Base-by-base conservation (phyloP, 352 stramenopile species). In the Pythium oligandrum region DNA sequence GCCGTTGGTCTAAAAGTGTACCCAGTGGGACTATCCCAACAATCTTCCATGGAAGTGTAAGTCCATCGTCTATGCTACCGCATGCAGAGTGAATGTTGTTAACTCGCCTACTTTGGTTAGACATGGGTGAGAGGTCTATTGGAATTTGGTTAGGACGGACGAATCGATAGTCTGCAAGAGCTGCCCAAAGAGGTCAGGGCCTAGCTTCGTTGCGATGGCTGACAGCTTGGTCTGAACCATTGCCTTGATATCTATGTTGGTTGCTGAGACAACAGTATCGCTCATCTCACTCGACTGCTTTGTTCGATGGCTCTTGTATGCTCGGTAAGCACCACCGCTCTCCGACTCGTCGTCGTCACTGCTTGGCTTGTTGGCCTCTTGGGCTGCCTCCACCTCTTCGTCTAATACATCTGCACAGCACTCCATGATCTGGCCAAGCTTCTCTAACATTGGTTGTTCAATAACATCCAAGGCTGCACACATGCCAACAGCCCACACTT, bases 401-500 rank as follows among this genome's bases (percentile, higher is more conserved):
- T 90, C 78, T 34, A 92, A 66, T n/a, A 90, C 78, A 11, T 92
- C 72, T 1, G 70, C 68, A 51, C 61, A 73, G 6, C 80, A 66
- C 48, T 91, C 83, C 34, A 94, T 51, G 17, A 94, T 65, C 52
- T 87, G 75, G 0, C 81, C 83, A 6, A 80, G 68, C 33, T 66
- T 82, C 43, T 83, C 77, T 36, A 92, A 43, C 3, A 86, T 51
- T 6, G 61, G 46, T 36, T 71, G 48, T 33, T 83, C 37, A 36
- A 72, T 62, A 17, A 68, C 17, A 7, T 63, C 55, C 4, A 90
- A 55, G 2, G 72, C 58, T 1, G 68, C 63, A 38, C 70, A 79
- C 12, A 93, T 56, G 8, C 65, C 69, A n/a, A 88, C 9, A 1
- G 75, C 64, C 84, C 84, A 95, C 36, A 88, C 55, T 53, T 91